A percentile compares a stretch with the other conserved stretches of the same genome.
phyloP scores from a whole-genome alignment of 1,284 basidiomycete genomes.

The Ustilago xerochloae region DNA sequence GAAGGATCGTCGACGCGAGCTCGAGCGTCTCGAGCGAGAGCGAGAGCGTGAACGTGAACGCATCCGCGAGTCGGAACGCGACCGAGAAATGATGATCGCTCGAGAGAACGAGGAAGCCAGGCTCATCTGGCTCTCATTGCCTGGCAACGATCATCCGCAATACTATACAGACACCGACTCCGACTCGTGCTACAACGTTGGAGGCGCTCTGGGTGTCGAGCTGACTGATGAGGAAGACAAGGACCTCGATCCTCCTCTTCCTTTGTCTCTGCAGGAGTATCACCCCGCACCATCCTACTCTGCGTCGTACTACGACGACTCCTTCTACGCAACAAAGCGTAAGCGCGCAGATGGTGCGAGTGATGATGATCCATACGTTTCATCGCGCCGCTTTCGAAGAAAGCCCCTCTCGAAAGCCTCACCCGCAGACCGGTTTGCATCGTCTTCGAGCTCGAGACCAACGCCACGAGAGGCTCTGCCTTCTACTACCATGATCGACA shows the following conservation, averaged over 20 bases:
- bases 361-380: neutral
- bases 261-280: slow-evolving; percentile 38
- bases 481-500: slow-evolving; percentile 42
- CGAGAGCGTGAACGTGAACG: slow-evolving; percentile 47
- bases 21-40: slow-evolving; percentile 39
- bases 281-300: slow-evolving; percentile 39
- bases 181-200: slow-evolving; percentile 47
- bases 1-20: slow-evolving; percentile 44
- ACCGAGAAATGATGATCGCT: slow-evolving; percentile 48
- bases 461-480: slow-evolving; percentile 17
- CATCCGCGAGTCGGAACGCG: slow-evolving; percentile 46
- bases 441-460: slow-evolving; percentile 17
- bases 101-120: slow-evolving; percentile 52
- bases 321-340: slow-evolving; percentile 26
- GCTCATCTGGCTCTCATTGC: slow-evolving; percentile 55
- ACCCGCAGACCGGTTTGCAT: slow-evolving; percentile 9
- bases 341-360: slow-evolving; percentile 19
- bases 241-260: slow-evolving; percentile 42
- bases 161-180: slow-evolving; percentile 62
- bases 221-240: slow-evolving; percentile 49
- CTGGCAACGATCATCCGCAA: slow-evolving; percentile 57
- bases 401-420: slow-evolving; percentile 14
- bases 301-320: slow-evolving; percentile 21
- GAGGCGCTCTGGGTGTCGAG: slow-evolving; percentile 38
- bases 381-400: slow-evolving; percentile 18